Percentiles rank a stretch among this genome's conserved stretches.
Conservation (phyloP, 2,329 filamentous ascomycete species). For the Tolypocladium capitatum region DNA sequence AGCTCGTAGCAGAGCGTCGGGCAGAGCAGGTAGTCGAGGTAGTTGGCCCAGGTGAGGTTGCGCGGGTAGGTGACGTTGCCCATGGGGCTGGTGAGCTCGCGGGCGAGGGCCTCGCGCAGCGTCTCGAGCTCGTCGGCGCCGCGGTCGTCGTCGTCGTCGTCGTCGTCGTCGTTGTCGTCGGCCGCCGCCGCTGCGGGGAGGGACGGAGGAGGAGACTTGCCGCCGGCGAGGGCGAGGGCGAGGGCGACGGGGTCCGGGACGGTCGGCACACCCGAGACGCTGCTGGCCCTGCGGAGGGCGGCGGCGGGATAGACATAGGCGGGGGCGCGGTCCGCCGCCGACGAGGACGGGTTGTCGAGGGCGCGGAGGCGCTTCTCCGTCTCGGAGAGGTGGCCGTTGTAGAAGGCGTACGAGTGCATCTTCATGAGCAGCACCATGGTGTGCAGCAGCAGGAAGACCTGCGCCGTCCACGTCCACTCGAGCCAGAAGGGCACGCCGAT, state of each 20-base stretch:
- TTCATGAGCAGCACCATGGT: slow-evolving; percentile 93
- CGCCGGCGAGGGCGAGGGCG: too few species aligned
- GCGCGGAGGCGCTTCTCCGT: slow-evolving; percentile 67
- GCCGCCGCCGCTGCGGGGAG: too few species aligned
- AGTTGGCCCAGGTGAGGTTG: slow-evolving; percentile 76
- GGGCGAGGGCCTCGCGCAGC: slow-evolving; percentile 74
- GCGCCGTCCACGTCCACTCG: slow-evolving; percentile 92
- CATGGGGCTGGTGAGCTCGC: slow-evolving; percentile 80
- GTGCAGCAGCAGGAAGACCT: slow-evolving; percentile 88
- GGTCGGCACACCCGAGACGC: slow-evolving; percentile 22
- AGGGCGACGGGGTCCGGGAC: slow-evolving; percentile 2
- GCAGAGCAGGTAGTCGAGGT: slow-evolving; percentile 75
- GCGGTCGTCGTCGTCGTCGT: slow-evolving; percentile 9
- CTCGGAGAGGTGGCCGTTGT: slow-evolving; percentile 88
- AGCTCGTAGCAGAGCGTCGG: slow-evolving; percentile 96
- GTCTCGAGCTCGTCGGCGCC: slow-evolving; percentile 43
- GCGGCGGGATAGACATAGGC: slow-evolving; percentile 64
- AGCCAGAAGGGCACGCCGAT: slow-evolving; percentile 71
- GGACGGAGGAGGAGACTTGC: too few species aligned
- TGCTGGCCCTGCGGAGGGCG: slow-evolving; percentile 32
- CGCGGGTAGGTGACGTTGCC: slow-evolving; percentile 81
- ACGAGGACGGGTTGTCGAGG: slow-evolving; percentile 58
- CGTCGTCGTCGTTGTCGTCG: slow-evolving; percentile 9
- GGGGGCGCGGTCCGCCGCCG: slow-evolving; percentile 44
- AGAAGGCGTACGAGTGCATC: slow-evolving; percentile 97